Conservation (phyloP, 225 moss, liverwort and hornwort species). For the Sphagnum tenellum region DNA sequence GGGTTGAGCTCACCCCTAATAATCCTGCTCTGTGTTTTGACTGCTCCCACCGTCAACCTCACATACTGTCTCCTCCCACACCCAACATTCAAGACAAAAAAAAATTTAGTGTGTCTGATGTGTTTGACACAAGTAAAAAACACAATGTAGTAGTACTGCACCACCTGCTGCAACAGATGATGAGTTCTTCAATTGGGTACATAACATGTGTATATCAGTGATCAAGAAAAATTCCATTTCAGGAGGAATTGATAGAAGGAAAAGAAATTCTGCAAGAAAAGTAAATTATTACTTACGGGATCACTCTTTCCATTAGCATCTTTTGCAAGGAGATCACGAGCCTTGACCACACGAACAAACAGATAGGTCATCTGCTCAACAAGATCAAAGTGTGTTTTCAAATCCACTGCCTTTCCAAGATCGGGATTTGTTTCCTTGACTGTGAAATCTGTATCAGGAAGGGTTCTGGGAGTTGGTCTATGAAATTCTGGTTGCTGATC, state of each 20-base stretch:
- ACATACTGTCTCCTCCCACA: conserved; percentile 49
- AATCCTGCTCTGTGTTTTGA: conserved; percentile 55
- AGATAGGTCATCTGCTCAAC: conserved; percentile 84
- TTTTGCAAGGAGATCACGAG: conserved; percentile 61
- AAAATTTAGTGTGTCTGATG: too few species aligned
- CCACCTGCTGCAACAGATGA: too few species aligned
- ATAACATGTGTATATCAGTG: too few species aligned
- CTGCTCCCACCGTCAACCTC: conserved; percentile 62
- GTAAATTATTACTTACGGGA: conserved; percentile 34
- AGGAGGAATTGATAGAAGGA: too few species aligned
- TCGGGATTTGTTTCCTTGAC: conserved; percentile 71
- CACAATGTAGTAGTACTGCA: too few species aligned
- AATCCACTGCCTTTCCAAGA: conserved; percentile 70
- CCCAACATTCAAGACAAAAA: neutral
- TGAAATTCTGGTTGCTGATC: conserved; percentile 20
- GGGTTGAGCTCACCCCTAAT: conserved; percentile 62
- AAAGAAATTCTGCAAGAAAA: too few species aligned
- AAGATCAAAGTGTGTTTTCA: conserved; percentile 73
- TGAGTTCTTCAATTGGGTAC: too few species aligned
- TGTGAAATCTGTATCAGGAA: conserved; percentile 55
- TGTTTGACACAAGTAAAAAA: too few species aligned
- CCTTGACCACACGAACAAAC: conserved; percentile 65
- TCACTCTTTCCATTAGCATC: conserved; percentile 67
- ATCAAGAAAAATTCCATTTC: too few species aligned
- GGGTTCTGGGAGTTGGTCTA: conserved; percentile 33